phyloP scores from a whole-genome alignment of 331 rosid species.

The Dryas integrifolia region DNA sequence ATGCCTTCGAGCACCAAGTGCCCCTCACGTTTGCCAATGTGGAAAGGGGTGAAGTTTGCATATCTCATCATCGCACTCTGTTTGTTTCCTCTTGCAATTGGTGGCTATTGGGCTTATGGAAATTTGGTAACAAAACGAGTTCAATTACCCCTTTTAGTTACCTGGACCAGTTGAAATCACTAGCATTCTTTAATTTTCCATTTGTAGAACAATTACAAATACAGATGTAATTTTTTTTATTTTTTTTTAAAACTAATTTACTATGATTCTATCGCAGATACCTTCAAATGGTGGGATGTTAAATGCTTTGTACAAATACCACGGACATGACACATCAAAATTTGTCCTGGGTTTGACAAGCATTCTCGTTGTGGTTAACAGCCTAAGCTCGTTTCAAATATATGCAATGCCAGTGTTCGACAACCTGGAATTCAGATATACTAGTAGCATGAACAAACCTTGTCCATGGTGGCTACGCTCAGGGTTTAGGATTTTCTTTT shows the following conservation, averaged over 20 bases:
- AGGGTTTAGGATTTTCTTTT: constrained; percentile 49
- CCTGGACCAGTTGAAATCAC: too few species aligned
- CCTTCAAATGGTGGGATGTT: constrained; percentile 58
- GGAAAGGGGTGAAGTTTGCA: constrained; percentile 67
- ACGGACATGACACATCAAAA: constrained; percentile 47
- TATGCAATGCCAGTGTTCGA: constrained; percentile 83
- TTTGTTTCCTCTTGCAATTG: constrained; percentile 60
- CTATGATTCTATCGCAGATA: constrained; percentile 36
- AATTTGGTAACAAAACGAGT: constrained; percentile 39
- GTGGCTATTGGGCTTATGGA: constrained; percentile 68
- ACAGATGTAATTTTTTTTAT: too few species aligned
- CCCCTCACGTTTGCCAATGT: constrained; percentile 65
- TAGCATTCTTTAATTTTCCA: too few species aligned
- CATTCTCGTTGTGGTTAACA: constrained; percentile 52
- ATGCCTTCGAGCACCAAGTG: constrained; percentile 50
- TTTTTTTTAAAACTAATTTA: background rate
- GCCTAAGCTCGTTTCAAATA: constrained; percentile 75
- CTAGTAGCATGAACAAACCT: constrained; percentile 47
- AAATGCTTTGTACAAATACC: constrained; percentile 50
- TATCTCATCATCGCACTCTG: constrained; percentile 58
- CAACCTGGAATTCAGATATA: constrained; percentile 63
- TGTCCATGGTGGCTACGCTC: constrained; percentile 62
- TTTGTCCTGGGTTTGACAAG: constrained; percentile 43
- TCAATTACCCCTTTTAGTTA: background rate
- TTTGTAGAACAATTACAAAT: too few species aligned